Base-by-base conservation (phyloP, 129 eudicot genomes). In the Saussurea involucrata region DNA sequence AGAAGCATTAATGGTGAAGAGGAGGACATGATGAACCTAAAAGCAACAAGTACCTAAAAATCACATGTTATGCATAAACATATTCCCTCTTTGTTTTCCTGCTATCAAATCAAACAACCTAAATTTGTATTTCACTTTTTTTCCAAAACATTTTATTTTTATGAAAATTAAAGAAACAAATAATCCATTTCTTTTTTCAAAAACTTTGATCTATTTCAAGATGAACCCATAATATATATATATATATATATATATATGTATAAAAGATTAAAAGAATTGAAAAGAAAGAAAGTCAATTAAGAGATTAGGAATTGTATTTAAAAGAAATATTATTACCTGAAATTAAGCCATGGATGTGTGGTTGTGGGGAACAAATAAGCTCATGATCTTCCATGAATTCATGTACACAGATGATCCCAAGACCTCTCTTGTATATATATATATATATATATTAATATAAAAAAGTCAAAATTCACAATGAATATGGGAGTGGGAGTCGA, bases 341-440 rank as follows among this genome's bases (percentile, higher is more conserved):
- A 90, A 81, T 66, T 66, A 87, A 70, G 92, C 68, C 79, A 78
- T 76, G 80, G 77, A 63, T 85, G 88, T 90, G 89, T 86, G 85
- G 75, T 80, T 84, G 68, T 87, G 85, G 90, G 89, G 89, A 88
- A 84, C 90, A 86, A 73, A 72, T 44, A 85, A 82, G 80, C 88
- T 80, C 77, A 68, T 63, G 77, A 73, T 40, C 71, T 71, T 72
- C 71, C 88, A 77, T 66, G 77, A 76, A 69, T 29, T 49, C 78
- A 81, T 81, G 65, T 40, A 57, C 44, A 24, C 12, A 17, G 58
- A 74, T 81, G 80, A 88, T 90, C 96, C 91, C 93, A 69, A 88
- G 75, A 84, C 79, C 73, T 63, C 76, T 66, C 70, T 42, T 27
- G 5, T 17, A 53, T 5, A 53, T 53, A 15, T 46, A 13, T 46